A percentile compares a stretch with the other conserved stretches of the same genome.
phyloP scores from a whole-genome alignment of 768 basidiomycete species.

The Boletellus ananas region DNA sequence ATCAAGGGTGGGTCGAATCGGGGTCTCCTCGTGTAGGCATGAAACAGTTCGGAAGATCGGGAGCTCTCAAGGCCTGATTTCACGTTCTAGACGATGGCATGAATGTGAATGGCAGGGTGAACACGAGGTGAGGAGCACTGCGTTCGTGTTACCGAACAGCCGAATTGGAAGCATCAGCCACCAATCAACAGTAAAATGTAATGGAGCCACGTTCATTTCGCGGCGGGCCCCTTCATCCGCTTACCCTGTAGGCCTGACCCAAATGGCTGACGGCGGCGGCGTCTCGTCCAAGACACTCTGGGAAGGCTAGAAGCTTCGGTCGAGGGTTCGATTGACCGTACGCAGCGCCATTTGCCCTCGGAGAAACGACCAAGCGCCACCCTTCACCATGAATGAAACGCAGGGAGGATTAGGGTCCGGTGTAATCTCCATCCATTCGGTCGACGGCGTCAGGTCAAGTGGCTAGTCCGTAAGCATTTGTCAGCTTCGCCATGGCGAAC shows the following conservation, averaged over 20 bases:
- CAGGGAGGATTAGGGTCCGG: slow-evolving; percentile 20
- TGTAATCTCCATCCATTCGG: slow-evolving; percentile 18
- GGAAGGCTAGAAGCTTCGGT: slow-evolving; percentile 11
- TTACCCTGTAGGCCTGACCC: slow-evolving; percentile 8
- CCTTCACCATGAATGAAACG: slow-evolving; percentile 19
- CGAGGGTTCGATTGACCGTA: slow-evolving; percentile 3
- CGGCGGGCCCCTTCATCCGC: slow-evolving; percentile 10
- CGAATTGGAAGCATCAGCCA: slow-evolving; percentile 17
- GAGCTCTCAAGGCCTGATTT: slow-evolving; percentile 9
- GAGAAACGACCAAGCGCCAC: slow-evolving; percentile 11
- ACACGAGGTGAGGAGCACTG: slow-evolving; percentile 30
- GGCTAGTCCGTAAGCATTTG: slow-evolving; percentile 16
- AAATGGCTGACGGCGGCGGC: slow-evolving; percentile 3
- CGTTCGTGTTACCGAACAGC: slow-evolving; percentile 9
- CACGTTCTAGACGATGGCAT: slow-evolving; percentile 23
- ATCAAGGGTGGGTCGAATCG: slow-evolving; percentile 3
- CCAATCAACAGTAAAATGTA: slow-evolving; percentile 9
- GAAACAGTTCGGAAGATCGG: slow-evolving; percentile 21
- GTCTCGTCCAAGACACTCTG: slow-evolving; percentile 6
- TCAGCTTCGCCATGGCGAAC: slow-evolving; percentile 16
- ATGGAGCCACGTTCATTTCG: slow-evolving; percentile 16
- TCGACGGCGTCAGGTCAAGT: slow-evolving; percentile 8
- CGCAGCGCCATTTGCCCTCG: slow-evolving; percentile 11
- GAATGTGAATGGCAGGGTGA: slow-evolving; percentile 26
- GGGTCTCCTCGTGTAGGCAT: slow-evolving; percentile 19